Evolutionary conservation across 768 basidiomycete genomes (phyloP).

Genomic region (Amanita pseudoporphyria): DNA sequence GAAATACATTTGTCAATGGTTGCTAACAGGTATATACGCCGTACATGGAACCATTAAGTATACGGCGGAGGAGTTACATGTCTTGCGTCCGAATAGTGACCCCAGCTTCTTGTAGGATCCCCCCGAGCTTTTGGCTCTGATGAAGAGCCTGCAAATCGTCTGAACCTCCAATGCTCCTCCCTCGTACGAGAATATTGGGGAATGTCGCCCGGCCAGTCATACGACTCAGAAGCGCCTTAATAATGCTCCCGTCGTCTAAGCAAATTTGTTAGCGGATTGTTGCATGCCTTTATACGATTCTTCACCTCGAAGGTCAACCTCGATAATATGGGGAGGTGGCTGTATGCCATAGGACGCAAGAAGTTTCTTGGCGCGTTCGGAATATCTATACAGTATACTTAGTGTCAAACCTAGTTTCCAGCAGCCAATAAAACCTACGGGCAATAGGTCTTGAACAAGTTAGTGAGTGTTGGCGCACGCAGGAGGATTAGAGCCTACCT

Average conservation of each 20-base stretch:
- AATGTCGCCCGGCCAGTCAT: constrained; percentile 63
- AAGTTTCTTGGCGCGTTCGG: constrained; percentile 50
- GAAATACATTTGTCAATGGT: no score
- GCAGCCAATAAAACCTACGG: constrained; percentile 35
- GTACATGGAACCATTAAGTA: no score
- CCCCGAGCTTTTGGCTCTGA: constrained; percentile 30
- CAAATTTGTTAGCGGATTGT: constrained; percentile 9
- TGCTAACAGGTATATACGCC: no score
- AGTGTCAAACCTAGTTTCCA: not conserved
- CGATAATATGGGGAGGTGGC: constrained; percentile 60
- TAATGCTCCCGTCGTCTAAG: constrained; percentile 48
- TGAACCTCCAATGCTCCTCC: constrained; percentile 55
- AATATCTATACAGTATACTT: constrained; percentile 34
- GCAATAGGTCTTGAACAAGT: constrained; percentile 51
- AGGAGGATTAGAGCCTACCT: constrained; percentile 35
- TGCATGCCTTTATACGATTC: not conserved
- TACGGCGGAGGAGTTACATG: not conserved
- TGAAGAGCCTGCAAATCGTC: constrained; percentile 51
- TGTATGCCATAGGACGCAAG: constrained; percentile 48
- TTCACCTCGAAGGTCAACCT: constrained; percentile 65
- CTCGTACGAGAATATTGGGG: constrained; percentile 63
- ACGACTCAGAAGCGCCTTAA: constrained; percentile 59
- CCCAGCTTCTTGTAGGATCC: constrained; percentile 39
- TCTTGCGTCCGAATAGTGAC: constrained; percentile 20
- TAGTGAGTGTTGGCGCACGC: not conserved